phyloP scores from a whole-genome alignment of 208 protist genomes.

The Trypanosoma platydactyli region DNA sequence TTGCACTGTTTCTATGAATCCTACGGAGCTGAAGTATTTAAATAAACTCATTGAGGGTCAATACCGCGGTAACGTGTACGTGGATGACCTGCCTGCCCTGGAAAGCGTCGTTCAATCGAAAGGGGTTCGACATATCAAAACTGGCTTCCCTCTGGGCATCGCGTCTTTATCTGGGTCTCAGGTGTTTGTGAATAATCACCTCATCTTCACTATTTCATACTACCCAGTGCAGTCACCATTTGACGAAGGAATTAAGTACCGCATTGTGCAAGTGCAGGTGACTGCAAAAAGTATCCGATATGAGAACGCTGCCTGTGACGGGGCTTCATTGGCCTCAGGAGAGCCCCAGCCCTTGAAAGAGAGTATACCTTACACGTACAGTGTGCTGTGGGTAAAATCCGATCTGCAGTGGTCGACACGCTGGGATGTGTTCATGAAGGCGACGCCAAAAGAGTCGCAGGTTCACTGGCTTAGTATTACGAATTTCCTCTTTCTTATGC shows the following conservation, averaged over 20 bases:
- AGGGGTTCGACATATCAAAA: background rate
- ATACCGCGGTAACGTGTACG: constrained; percentile 54
- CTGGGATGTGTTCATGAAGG: constrained; percentile 93
- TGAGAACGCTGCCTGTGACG: constrained; percentile 3
- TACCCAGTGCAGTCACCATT: constrained; percentile 12
- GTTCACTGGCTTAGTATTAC: constrained; percentile 96
- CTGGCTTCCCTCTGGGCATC: constrained; percentile 32
- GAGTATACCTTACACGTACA: constrained; percentile 57
- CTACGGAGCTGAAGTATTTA: constrained; percentile 14
- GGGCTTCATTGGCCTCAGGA: background rate
- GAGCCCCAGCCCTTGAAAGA: constrained; percentile 1
- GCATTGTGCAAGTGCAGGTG: constrained; percentile 44
- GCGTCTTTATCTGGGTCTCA: background rate
- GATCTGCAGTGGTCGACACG: constrained; percentile 89
- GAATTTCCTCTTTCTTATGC: constrained; percentile 94
- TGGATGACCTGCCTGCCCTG: constrained; percentile 54
- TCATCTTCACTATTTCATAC: constrained; percentile 42
- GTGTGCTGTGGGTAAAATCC: constrained; percentile 50
- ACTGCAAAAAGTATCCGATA: constrained; percentile 31
- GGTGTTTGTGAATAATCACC: constrained; percentile 36
- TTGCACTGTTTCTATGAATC: constrained; percentile 17
- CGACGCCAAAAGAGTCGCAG: constrained; percentile 44
- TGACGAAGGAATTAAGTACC: constrained; percentile 23
- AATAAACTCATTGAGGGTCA: constrained; percentile 38
- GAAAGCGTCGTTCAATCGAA: constrained; percentile 19